Evolutionary conservation across 495 filamentous ascomycete genomes (phyloP), one percentile per base, ranked within the genome.

Genomic region (Xylaria intraflava): DNA sequence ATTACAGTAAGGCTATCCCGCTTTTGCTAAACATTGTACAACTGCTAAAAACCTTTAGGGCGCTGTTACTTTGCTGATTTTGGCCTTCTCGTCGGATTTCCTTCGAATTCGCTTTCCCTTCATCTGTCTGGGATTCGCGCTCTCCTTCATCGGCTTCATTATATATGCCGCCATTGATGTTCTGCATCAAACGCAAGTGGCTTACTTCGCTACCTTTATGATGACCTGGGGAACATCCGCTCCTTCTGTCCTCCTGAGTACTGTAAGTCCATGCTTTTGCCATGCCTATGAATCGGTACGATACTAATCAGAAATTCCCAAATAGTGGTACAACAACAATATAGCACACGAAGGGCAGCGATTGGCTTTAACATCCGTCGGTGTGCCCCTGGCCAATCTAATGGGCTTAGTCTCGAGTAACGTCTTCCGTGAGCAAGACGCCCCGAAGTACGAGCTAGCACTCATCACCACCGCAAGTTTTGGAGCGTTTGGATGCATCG

Each of bases 141-240:
- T 89, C 62, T 87, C 87, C 0, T 86, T 89, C 57, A 70, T 81
- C 43, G 87, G 87, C 4, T 86, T 91, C 67, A 78, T 89, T 61
- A 86, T 91, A 62, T 89, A 83, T 56, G 83, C 83, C 0, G 72
- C 79, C 29, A 85, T 89, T 20, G 79, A 89, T 59, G 83, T 87
- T 14, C 55, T 78, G 51, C 53, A 64, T 1, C 66, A 83, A 30
- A 66, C 83, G 10, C 74, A 80, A 26, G 73, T 89, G 2, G 86
- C 85, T 2, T 91, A 91, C 53, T 90, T 87, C 50, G 84, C 86
- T 10, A 80, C 76, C 19, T 91, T 90, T 65, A 88, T 90, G 84
- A 89, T 91, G 85, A 84, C 81, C 14, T 90, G 87, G 85, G 78
- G 78, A 14, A 80, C 76, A 0, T 80, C 74, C n/a, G 78, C 77